These are phyloP conservation scores for Allium sativum DNA, from an alignment of 106 monocot genomes.

Conservation along the genomic window DNA sequence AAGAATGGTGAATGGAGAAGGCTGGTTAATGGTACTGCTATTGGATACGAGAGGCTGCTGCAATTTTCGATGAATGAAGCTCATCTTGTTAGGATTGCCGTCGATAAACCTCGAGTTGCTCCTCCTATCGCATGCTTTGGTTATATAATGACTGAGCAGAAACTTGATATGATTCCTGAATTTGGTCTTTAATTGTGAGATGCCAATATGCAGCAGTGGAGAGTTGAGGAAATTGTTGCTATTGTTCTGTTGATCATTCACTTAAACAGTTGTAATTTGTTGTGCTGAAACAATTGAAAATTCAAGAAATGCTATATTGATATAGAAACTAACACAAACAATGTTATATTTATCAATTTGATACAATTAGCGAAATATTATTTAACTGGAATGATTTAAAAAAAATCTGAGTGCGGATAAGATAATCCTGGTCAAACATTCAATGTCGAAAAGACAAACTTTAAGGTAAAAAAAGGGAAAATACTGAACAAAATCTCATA, in stretches of 20 bases:
- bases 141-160: conserved; percentile 35
- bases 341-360: too few species aligned
- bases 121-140: conserved; percentile 74
- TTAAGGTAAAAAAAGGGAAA: too few species aligned
- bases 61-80: conserved; percentile 33
- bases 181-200: not conserved
- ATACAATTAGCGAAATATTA: too few species aligned
- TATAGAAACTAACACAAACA: too few species aligned
- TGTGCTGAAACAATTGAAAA: not conserved
- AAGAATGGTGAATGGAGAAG: conserved; percentile 47
- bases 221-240: not conserved
- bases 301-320: too few species aligned
- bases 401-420: too few species aligned
- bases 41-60: conserved; percentile 79
- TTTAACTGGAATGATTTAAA: too few species aligned
- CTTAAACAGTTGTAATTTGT: not conserved
- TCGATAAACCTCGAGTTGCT: conserved; percentile 64
- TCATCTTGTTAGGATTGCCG: conserved; percentile 40
- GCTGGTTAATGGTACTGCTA: conserved; percentile 53
- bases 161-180: not conserved
- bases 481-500: too few species aligned
- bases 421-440: too few species aligned
- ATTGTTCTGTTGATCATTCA: not conserved
- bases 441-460: too few species aligned
- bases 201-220: not conserved